phyloP scores from a whole-genome alignment of 768 basidiomycete genomes.

The Lanmaoa rubissima region DNA sequence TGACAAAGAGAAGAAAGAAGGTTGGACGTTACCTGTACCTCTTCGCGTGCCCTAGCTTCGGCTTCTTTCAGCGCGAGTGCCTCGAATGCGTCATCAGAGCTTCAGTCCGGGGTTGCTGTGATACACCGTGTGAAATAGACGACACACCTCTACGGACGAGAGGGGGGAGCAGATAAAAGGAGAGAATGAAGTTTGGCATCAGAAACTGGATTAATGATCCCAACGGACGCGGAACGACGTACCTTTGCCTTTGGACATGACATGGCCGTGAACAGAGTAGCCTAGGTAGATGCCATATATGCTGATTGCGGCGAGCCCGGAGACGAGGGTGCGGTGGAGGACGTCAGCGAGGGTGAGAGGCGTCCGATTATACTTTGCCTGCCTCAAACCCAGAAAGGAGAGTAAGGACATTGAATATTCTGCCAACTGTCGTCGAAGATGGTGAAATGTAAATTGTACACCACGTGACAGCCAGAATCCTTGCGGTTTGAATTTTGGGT shows the following conservation, averaged over 20 bases:
- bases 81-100: constrained; percentile 5
- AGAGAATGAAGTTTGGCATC: neutral
- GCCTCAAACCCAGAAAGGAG: constrained; percentile 27
- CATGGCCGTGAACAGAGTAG: constrained; percentile 31
- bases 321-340: constrained; percentile 32
- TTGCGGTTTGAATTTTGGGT: neutral
- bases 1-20: neutral
- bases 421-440: neutral
- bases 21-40: constrained; percentile 11
- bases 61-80: constrained; percentile 23
- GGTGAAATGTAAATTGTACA: neutral
- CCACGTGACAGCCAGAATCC: constrained; percentile 6
- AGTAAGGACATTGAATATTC: constrained; percentile 24
- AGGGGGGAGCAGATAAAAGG: neutral
- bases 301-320: constrained; percentile 27
- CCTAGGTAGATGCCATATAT: constrained; percentile 33
- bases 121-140: neutral
- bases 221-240: constrained; percentile 8
- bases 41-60: constrained; percentile 19
- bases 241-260: constrained; percentile 34
- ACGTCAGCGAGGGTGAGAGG: constrained; percentile 28
- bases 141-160: constrained; percentile 20
- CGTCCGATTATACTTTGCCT: constrained; percentile 21
- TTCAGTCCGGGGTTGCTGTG: neutral
- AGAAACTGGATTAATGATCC: neutral